Evolutionary conservation across 371 early-diverging fungal species (phyloP), one percentile per base, ranked within the genome.

Genomic region (Lichtheimia corymbifera): DNA sequence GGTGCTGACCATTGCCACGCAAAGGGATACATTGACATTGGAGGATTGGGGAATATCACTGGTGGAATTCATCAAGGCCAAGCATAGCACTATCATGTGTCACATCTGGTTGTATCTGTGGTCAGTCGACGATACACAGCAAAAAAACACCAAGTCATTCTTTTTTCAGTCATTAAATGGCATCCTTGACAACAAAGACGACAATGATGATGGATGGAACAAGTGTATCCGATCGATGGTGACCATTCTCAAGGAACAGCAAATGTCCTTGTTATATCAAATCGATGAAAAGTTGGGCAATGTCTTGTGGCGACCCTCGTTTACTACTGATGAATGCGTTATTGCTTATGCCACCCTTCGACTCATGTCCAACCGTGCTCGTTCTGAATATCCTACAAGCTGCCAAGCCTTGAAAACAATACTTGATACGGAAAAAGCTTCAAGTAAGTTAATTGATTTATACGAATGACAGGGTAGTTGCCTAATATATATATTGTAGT

Each of bases 31-130:
- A 11, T 20, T 51, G 18, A 18, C 47, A 3, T 41, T 56, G 9
- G 40, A 52, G 1, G 61, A 55, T 13, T 72, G 71, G 70, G 52
- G 60, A 3, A 5, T 40, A 13, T 61, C 67, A 5, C 53, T 74
- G 5, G 43, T 67, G 12, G 62, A 57, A 5, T 78, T 78, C 61
- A 47, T 72, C 18, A 63, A 62, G 22, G 65, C 71, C 1, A 45
- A 59, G 15, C 53, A 62, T 11, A 53, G 65, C 5, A 60, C 52
- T 20, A 42, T 78, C 2, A 47, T 64, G 3, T 25, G 57, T 4
- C 75, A 78, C 42, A 55, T 74, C 12, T 69, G 72, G 70, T 25
- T 78, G 43, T 65, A 55, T 28, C 62, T 62, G 9, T 70, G 73
- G 35, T 53, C 55, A 14, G 18, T 60, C 12, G 59, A 71, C 27